Percentiles rank a stretch among this genome's conserved stretches.
phyloP scores from a whole-genome alignment of 2,329 filamentous ascomycete genomes.

The Aureobasidium sp. region DNA sequence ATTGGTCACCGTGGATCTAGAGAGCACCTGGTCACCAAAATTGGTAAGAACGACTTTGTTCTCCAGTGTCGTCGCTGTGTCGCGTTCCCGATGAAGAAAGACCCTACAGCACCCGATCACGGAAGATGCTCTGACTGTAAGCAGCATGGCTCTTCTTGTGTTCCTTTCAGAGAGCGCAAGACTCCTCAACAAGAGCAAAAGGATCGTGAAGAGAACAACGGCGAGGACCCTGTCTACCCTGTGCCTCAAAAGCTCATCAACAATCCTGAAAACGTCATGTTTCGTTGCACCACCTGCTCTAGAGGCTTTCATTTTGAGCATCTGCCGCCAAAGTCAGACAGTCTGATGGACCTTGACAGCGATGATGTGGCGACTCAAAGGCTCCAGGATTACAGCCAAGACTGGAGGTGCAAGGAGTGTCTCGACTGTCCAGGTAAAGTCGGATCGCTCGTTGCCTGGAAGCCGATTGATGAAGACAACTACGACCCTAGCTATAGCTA shows the following conservation, averaged over 20 bases:
- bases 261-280: slow-evolving; percentile 68
- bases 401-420: slow-evolving; percentile 80
- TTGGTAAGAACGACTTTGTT: slow-evolving; percentile 69
- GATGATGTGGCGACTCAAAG: slow-evolving; percentile 53
- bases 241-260: slow-evolving; percentile 63
- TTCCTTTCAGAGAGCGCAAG: slow-evolving; percentile 64
- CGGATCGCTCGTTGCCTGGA: slow-evolving; percentile 79
- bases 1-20: slow-evolving; percentile 65
- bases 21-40: slow-evolving; percentile 86
- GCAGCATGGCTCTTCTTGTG: slow-evolving; percentile 59
- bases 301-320: slow-evolving; percentile 81
- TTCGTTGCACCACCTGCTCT: slow-evolving; percentile 71
- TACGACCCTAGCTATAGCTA: slow-evolving; percentile 49
- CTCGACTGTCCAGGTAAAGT: slow-evolving; percentile 58
- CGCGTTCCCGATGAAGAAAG: slow-evolving; percentile 59
- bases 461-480: slow-evolving; percentile 55
- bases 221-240: slow-evolving; percentile 65
- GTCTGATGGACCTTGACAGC: slow-evolving; percentile 37
- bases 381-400: slow-evolving; percentile 63
- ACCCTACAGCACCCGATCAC: slow-evolving; percentile 61
- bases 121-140: slow-evolving; percentile 67
- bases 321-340: slow-evolving; percentile 50
- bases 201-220: slow-evolving; percentile 68
- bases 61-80: slow-evolving; percentile 87
- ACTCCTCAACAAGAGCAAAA: slow-evolving; percentile 77